Base-by-base conservation (phyloP, 2,329 filamentous ascomycete genomes). In the Colletotrichum sp. region DNA sequence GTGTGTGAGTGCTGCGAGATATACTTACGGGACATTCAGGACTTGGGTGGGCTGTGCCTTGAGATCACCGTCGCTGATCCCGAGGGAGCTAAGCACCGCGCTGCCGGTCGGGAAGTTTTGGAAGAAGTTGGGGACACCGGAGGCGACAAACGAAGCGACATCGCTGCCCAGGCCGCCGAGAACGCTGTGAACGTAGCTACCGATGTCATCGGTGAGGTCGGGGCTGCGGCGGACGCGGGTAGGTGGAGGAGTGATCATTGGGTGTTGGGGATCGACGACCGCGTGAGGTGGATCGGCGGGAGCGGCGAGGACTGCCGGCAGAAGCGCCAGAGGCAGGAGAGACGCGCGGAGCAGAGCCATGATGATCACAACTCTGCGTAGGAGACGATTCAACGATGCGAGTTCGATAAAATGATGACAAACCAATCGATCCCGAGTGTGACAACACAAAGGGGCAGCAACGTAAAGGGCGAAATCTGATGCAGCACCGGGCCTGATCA, bases 51-150 rank as follows among this genome's bases (percentile, higher is more conserved):
- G 94, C 71, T 89, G 85, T 3, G 93, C 91, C 64, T 85, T 88
- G 48, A 95, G 81, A 68, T 93, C 90, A 36, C 85, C 83, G 74
- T 91, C 89, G 69, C 87, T 86, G 39, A 95, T 86, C 3, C 90
- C 91, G 7, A 94, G 86, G 43, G 89, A 91, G 78, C 89, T 92
- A 80, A 90, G 83, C 2, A 95, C 94, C 8, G 86, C 85, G 55
- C 86, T 86, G 43, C 91, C 92, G 5, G 89, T 92, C 2, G 94
- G 93, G 48, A 95, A 90, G 78, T 89, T 88, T 71, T 93, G 89
- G 82, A 94, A 94, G 85, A 90, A 95, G 72, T 94, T 89, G 2
- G 93, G 91, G 2, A 95, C 87, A 27, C 92, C 92, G 4, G 90
- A 92, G 3, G 90, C 89, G 52, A 93, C 88, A 75, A 91, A 93